These are phyloP conservation scores for Periglandula ipomoeae DNA, from an alignment of 2,329 filamentous ascomycete species.

Conservation along the genomic window DNA sequence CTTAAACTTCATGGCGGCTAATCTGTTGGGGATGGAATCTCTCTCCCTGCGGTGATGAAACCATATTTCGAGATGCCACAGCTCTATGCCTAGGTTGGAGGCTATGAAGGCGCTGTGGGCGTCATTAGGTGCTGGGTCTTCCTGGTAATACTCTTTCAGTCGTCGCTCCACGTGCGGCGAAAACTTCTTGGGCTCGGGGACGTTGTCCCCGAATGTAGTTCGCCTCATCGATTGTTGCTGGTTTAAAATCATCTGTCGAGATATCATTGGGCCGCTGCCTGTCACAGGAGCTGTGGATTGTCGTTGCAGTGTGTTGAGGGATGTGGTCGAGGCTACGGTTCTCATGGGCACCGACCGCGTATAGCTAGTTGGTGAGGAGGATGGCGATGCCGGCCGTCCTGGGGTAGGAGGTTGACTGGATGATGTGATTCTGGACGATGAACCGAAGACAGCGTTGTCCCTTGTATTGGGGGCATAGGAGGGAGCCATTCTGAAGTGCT, in stretches of 20 bases:
- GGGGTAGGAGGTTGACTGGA: conserved; percentile 15
- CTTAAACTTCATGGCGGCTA: conserved; percentile 34
- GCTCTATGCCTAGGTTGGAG: conserved; percentile 44
- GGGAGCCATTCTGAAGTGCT: background rate
- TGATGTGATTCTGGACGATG: background rate
- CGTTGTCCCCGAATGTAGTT: conserved; percentile 28
- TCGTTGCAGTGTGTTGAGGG: conserved; percentile 14
- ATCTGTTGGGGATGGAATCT: conserved; percentile 34
- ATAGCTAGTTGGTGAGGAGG: conserved; percentile 14
- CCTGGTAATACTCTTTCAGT: conserved; percentile 44
- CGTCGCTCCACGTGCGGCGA: conserved; percentile 39
- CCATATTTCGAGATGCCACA: conserved; percentile 44
- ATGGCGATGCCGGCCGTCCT: conserved; percentile 10
- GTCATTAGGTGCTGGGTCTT: conserved; percentile 37
- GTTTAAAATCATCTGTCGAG: conserved; percentile 35
- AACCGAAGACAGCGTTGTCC: background rate
- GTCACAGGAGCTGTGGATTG: conserved; percentile 14
- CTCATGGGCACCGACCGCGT: conserved; percentile 13
- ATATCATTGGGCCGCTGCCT: conserved; percentile 18
- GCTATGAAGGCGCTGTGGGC: conserved; percentile 43
- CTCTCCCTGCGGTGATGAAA: conserved; percentile 44
- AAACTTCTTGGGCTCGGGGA: conserved; percentile 35
- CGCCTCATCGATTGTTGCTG: conserved; percentile 32
- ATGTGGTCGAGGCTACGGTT: conserved; percentile 16
- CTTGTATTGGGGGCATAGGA: background rate